Percentiles rank a stretch among this genome's conserved stretches.
These are phyloP conservation scores for Zhuliangozyma blackwelliae DNA, from an alignment of 1,139 yeast species.

Conservation along the genomic window DNA sequence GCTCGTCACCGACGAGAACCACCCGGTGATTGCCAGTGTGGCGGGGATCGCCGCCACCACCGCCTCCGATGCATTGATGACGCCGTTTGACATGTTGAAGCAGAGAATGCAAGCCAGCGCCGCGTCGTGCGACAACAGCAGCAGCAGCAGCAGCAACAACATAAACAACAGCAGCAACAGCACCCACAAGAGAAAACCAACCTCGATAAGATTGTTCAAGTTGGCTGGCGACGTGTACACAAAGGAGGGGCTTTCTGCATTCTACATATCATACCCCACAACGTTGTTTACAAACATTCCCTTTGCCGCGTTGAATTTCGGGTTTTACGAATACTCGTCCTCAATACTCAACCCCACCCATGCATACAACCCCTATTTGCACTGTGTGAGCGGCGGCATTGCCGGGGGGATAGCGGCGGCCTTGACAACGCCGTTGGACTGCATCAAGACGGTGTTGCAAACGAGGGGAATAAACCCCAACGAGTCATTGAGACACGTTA, in stretches of 20 bases:
- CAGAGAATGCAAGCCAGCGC: conserved; percentile 53
- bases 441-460: conserved; percentile 88
- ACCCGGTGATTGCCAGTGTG: conserved; percentile 75
- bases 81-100: conserved; percentile 93
- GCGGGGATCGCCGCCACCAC: conserved; percentile 96
- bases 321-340: conserved; percentile 83
- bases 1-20: conserved; percentile 59
- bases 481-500: conserved; percentile 52
- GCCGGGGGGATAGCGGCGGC: conserved; percentile 98
- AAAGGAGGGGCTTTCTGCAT: conserved; percentile 77
- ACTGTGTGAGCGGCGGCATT: conserved; percentile 90
- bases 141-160: neutral
- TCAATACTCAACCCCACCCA: conserved; percentile 74
- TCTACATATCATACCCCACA: conserved; percentile 92
- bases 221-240: conserved; percentile 52
- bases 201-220: conserved; percentile 26
- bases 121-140: conserved; percentile 10
- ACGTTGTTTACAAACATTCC: conserved; percentile 92
- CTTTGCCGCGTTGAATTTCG: conserved; percentile 91
- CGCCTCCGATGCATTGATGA: conserved; percentile 93
- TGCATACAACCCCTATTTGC: conserved; percentile 82
- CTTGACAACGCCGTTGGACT: conserved; percentile 91
- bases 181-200: conserved; percentile 8
- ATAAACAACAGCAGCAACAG: too few species aligned
- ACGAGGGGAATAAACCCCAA: conserved; percentile 58